Conservation (phyloP, 805 yeast species). For the Myxozyma nipponensis region DNA sequence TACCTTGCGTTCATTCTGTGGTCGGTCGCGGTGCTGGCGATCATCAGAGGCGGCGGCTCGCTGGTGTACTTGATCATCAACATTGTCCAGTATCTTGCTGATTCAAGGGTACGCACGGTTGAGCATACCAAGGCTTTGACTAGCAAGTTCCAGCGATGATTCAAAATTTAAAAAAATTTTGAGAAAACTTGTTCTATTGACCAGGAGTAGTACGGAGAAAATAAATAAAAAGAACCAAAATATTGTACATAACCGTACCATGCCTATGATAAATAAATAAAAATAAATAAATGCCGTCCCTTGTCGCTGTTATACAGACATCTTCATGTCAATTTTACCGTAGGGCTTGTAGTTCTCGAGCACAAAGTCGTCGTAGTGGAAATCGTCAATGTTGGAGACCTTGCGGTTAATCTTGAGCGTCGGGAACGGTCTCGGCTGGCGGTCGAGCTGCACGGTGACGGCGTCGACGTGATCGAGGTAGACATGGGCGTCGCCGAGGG, state of each 20-base stretch:
- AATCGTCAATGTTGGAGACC: conserved; percentile 75
- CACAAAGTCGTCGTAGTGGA: conserved; percentile 82
- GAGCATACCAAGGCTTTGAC: conserved; percentile 19
- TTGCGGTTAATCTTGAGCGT: conserved; percentile 65
- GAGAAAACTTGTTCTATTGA: neutral
- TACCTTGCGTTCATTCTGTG: conserved; percentile 70
- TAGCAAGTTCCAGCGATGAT: conserved; percentile 5
- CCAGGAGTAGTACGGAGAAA: neutral
- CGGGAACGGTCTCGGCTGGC: conserved; percentile 80
- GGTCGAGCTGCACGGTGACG: conserved; percentile 66
- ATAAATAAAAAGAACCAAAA: neutral
- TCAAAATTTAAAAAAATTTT: neutral
- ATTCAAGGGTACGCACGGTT: conserved; percentile 17
- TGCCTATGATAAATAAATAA: neutral
- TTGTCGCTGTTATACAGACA: conserved; percentile 68
- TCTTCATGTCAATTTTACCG: conserved; percentile 83
- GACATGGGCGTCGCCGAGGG: conserved; percentile 96
- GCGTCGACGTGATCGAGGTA: conserved; percentile 93
- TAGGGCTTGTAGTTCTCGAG: conserved; percentile 77
- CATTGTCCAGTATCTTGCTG: conserved; percentile 32
- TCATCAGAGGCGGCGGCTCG: conserved; percentile 81
- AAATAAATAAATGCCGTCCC: neutral
- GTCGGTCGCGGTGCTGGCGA: conserved; percentile 84
- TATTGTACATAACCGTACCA: neutral
- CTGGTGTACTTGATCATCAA: conserved; percentile 56